Conservation (phyloP, 2,329 filamentous ascomycete species). For the Mariannaea elegans region DNA sequence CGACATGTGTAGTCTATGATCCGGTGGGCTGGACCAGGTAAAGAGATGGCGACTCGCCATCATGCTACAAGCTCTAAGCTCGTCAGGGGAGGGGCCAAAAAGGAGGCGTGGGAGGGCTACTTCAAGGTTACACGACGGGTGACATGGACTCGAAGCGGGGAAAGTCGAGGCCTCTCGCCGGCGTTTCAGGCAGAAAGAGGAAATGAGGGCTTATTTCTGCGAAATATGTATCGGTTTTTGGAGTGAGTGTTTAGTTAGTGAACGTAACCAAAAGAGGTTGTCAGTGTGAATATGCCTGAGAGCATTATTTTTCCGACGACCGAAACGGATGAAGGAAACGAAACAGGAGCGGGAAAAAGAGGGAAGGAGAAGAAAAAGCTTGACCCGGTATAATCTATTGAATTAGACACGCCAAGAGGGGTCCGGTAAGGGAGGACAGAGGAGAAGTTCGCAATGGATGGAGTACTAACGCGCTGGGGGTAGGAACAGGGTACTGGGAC, state of each 20-base stretch:
- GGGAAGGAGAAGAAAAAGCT: background rate
- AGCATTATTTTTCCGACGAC: background rate
- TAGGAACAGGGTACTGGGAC: background rate
- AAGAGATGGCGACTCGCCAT: too few relatives aligned
- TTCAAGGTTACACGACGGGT: too few relatives aligned
- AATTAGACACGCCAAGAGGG: slow-evolving; percentile 1
- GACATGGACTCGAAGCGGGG: background rate
- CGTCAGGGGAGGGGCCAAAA: too few relatives aligned
- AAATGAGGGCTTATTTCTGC: too few relatives aligned
- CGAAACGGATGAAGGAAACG: too few relatives aligned
- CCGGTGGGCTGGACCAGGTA: background rate
- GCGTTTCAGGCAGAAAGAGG: too few relatives aligned
- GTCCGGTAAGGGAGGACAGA: background rate
- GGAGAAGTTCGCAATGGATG: slow-evolving; percentile 3
- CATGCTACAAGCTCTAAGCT: too few relatives aligned
- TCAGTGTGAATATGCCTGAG: slow-evolving; percentile 5
- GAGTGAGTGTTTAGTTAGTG: too few relatives aligned
- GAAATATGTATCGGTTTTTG: too few relatives aligned
- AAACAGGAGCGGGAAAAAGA: slow-evolving; percentile 14
- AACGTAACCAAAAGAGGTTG: too few relatives aligned
- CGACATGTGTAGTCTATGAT: background rate
- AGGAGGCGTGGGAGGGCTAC: too few relatives aligned
- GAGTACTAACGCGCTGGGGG: slow-evolving; percentile 7
- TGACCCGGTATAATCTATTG: too few relatives aligned
- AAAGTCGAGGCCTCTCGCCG: background rate